Percentiles rank a stretch among this genome's conserved stretches.
phyloP scores from a whole-genome alignment of 495 filamentous ascomycete genomes.

The Neurospora africana region DNA sequence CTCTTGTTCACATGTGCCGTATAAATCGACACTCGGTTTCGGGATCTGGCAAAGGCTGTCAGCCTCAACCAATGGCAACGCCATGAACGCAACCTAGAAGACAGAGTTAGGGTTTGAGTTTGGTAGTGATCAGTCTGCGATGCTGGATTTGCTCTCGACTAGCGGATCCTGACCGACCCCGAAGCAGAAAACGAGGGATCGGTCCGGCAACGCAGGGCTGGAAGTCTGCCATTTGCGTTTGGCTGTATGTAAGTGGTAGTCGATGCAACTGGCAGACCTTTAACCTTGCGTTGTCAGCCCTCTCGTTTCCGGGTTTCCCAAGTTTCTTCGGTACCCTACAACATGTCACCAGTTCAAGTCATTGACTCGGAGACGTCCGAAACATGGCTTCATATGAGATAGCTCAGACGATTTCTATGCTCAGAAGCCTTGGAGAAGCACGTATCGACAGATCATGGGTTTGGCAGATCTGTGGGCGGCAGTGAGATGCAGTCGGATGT shows the following conservation, averaged over 20 bases:
- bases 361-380: not conserved
- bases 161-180: not conserved
- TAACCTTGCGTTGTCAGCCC: too few relatives aligned
- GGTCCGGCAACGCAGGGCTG: too few relatives aligned
- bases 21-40: not conserved
- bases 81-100: not conserved
- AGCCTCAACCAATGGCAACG: not conserved
- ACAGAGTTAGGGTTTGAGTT: not conserved
- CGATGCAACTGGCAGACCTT: too few relatives aligned
- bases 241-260: too few relatives aligned
- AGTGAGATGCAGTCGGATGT: not conserved
- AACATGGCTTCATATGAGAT: not conserved
- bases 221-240: too few relatives aligned
- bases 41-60: not conserved
- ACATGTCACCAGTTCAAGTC: not conserved
- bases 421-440: not conserved
- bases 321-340: too few relatives aligned
- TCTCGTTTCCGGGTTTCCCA: too few relatives aligned
- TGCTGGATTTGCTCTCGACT: not conserved
- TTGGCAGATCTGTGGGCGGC: not conserved
- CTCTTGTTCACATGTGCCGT: not conserved
- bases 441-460: not conserved
- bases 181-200: not conserved
- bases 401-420: not conserved
- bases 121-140: not conserved